Conservation (phyloP, 768 basidiomycete species). For the Mycena maculata region DNA sequence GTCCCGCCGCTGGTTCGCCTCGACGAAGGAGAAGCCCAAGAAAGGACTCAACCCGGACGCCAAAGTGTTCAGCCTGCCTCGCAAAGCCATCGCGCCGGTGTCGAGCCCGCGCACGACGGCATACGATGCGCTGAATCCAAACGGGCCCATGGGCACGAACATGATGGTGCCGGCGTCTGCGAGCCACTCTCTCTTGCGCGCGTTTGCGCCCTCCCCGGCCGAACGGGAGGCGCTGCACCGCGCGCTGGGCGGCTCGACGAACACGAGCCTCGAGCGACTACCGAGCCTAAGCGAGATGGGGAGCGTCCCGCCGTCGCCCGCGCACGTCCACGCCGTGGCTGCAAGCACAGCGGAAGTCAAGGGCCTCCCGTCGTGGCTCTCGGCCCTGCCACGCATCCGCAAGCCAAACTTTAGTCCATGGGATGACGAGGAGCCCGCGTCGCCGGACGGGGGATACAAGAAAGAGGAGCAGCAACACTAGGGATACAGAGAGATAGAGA, state of each 20-base stretch:
- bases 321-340: conserved; percentile 57
- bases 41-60: conserved; percentile 88
- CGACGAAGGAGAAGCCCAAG: conserved; percentile 61
- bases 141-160: conserved; percentile 58
- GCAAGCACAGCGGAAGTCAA: conserved; percentile 43
- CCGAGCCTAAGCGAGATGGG: conserved; percentile 84
- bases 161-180: conserved; percentile 53
- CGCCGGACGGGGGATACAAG: conserved; percentile 7
- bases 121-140: conserved; percentile 73
- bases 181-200: conserved; percentile 69
- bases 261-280: conserved; percentile 80
- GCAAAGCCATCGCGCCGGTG: conserved; percentile 38
- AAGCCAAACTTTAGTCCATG: conserved; percentile 86
- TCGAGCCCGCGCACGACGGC: conserved; percentile 37
- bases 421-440: conserved; percentile 74
- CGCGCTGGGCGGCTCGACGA: conserved; percentile 78
- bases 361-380: conserved; percentile 74
- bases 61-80: conserved; percentile 78
- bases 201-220: conserved; percentile 89
- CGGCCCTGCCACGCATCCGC: conserved; percentile 70
- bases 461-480: conserved; percentile 12
- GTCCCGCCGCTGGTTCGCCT: conserved; percentile 60
- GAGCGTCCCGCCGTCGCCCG: conserved; percentile 77
- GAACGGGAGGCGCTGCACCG: conserved; percentile 89
- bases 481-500: conserved; percentile 21